Conservation (phyloP, 2,329 filamentous ascomycete species). For the Aspergillus sp. region DNA sequence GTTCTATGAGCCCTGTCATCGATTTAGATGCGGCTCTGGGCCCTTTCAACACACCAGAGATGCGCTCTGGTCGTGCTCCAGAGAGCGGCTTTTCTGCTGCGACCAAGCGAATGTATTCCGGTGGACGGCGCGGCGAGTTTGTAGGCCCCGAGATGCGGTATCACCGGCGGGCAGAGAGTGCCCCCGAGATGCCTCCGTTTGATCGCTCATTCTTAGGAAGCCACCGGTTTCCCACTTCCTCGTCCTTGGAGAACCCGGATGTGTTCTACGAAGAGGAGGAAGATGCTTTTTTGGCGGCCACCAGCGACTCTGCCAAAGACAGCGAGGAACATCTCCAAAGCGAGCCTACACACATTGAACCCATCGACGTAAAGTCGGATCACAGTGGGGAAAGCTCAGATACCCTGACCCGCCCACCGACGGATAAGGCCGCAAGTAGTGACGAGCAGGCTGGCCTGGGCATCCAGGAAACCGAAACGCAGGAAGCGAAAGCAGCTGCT, state of each 20-base stretch:
- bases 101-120: constrained; percentile 54
- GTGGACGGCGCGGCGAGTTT: constrained; percentile 51
- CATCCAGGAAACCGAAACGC: constrained; percentile 27
- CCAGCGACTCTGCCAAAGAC: constrained; percentile 34
- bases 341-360: constrained; percentile 9
- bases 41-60: constrained; percentile 76
- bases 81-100: constrained; percentile 45
- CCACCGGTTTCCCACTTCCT: constrained; percentile 43
- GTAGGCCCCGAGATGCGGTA: constrained; percentile 54
- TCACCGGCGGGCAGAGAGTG: constrained; percentile 55
- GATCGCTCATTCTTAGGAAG: constrained; percentile 47
- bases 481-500: constrained; percentile 8
- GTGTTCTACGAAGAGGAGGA: constrained; percentile 58
- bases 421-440: constrained; percentile 8
- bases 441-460: constrained; percentile 33
- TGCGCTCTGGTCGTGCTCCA: constrained; percentile 37
- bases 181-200: constrained; percentile 54
- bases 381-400: constrained; percentile 32
- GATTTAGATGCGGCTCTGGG: constrained; percentile 93
- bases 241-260: constrained; percentile 48
- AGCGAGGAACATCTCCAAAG: constrained; percentile 19
- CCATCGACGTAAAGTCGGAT: constrained; percentile 28
- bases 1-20: constrained; percentile 78
- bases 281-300: constrained; percentile 52
- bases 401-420: constrained; percentile 32